These are phyloP conservation scores for Canariomyces notabilis DNA, from an alignment of 2,329 filamentous ascomycete genomes.

Conservation along the genomic window DNA sequence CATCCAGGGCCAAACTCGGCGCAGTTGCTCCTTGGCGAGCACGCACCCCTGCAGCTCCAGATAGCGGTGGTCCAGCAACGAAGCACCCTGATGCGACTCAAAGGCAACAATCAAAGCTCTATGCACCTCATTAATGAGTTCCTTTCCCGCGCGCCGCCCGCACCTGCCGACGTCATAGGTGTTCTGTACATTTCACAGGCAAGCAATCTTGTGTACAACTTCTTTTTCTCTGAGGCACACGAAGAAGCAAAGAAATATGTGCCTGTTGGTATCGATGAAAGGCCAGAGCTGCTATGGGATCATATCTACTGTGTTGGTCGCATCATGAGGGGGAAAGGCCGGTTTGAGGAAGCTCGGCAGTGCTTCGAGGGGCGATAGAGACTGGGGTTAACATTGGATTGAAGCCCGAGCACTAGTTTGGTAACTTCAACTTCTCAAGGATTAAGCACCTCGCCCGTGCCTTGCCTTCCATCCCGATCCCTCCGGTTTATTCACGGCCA, in stretches of 20 bases:
- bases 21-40: neutral
- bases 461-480: no score
- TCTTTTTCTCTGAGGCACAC: slow-evolving; percentile 1
- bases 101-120: slow-evolving; percentile 1
- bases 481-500: no score
- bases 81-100: slow-evolving; percentile 3
- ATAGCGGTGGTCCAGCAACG: slow-evolving; percentile 1
- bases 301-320: slow-evolving; percentile 3
- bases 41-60: slow-evolving; percentile 1
- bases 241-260: slow-evolving; percentile 1
- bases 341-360: slow-evolving; percentile 2
- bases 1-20: slow-evolving; percentile 2
- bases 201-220: slow-evolving; percentile 2
- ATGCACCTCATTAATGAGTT: neutral
- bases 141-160: slow-evolving; percentile 1
- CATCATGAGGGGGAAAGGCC: slow-evolving; percentile 2
- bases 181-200: slow-evolving; percentile 1
- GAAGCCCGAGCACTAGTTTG: no score
- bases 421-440: no score
- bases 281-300: slow-evolving; percentile 1
- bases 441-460: no score
- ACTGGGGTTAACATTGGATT: no score
- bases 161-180: neutral
- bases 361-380: no score
- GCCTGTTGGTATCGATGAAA: neutral